Evolutionary conservation across 257 asterid genomes (phyloP).

Genomic region (Marsdenia floribunda): DNA sequence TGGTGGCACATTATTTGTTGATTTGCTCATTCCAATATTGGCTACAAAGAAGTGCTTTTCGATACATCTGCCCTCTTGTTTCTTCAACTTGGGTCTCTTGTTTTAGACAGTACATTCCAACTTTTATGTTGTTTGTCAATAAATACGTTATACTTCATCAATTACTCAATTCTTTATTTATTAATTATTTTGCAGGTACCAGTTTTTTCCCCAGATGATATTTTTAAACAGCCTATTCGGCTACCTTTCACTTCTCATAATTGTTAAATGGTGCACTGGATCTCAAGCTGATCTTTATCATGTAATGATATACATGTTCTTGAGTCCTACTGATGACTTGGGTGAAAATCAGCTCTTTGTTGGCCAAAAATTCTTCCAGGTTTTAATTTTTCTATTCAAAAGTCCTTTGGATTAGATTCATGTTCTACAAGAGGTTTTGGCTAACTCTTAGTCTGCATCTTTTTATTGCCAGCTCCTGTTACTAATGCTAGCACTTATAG

Average conservation of each 20-base stretch:
- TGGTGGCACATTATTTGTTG: neutral
- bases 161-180: slow-evolving; percentile 7
- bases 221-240: slow-evolving; percentile 57
- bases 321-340: slow-evolving; percentile 56
- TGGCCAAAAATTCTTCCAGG: slow-evolving; percentile 62
- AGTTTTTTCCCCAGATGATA: slow-evolving; percentile 62
- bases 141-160: neutral
- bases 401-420: neutral
- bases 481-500: slow-evolving; percentile 50
- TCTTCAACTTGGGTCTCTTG: slow-evolving; percentile 1
- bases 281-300: slow-evolving; percentile 66
- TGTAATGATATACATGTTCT: slow-evolving; percentile 65
- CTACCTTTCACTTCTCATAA: slow-evolving; percentile 53
- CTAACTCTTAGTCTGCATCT: slow-evolving; percentile 10
- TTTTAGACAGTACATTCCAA: neutral
- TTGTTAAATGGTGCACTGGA: slow-evolving; percentile 65
- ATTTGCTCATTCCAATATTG: neutral
- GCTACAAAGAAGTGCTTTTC: neutral
- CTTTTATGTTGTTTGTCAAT: neutral
- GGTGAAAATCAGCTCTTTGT: slow-evolving; percentile 55
- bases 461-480: slow-evolving; percentile 35
- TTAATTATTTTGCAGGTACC: slow-evolving; percentile 37
- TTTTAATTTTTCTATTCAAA: slow-evolving; percentile 19
- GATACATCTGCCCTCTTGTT: neutral
- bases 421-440: slow-evolving; percentile 4